phyloP scores from a whole-genome alignment of 2,329 filamentous ascomycete genomes.

The Colletotrichum sp. region DNA sequence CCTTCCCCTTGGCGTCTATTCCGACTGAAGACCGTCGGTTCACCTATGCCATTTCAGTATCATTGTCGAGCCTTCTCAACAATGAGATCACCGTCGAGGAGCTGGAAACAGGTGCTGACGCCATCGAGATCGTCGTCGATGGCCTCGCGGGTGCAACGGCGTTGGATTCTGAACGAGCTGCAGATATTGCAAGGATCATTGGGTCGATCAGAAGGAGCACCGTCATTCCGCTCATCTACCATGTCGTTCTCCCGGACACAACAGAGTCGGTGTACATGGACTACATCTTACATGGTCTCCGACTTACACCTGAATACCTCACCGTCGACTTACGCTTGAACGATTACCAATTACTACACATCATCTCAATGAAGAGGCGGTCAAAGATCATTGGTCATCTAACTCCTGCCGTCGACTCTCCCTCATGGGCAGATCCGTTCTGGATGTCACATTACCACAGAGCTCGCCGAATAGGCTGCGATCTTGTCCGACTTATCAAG shows the following conservation, averaged over 20 bases:
- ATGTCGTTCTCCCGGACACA: conserved; percentile 45
- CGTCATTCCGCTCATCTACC: conserved; percentile 63
- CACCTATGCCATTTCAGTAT: conserved; percentile 71
- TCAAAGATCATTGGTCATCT: conserved; percentile 68
- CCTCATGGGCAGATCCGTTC: conserved; percentile 60
- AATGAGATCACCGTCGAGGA: conserved; percentile 65
- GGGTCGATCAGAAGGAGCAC: conserved; percentile 67
- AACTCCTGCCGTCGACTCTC: conserved; percentile 41
- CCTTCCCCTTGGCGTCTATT: conserved; percentile 68
- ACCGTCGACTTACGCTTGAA: conserved; percentile 66
- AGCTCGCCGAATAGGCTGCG: conserved; percentile 62
- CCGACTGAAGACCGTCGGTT: conserved; percentile 65
- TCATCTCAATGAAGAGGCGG: conserved; percentile 56
- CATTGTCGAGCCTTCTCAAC: conserved; percentile 60
- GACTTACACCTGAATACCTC: conserved; percentile 67
- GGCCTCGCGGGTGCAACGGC: conserved; percentile 12
- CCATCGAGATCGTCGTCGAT: conserved; percentile 66
- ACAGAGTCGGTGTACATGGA: conserved; percentile 52
- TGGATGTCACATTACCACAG: conserved; percentile 64
- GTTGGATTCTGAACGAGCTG: conserved; percentile 38
- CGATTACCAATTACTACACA: conserved; percentile 51
- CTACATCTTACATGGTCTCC: conserved; percentile 63
- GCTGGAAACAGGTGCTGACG: conserved; percentile 70
- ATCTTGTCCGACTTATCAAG: conserved; percentile 66
- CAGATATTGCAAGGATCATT: conserved; percentile 61